Evolutionary conservation across 2,329 filamentous ascomycete genomes (phyloP).

Genomic region (Karstenula rhodostoma): DNA sequence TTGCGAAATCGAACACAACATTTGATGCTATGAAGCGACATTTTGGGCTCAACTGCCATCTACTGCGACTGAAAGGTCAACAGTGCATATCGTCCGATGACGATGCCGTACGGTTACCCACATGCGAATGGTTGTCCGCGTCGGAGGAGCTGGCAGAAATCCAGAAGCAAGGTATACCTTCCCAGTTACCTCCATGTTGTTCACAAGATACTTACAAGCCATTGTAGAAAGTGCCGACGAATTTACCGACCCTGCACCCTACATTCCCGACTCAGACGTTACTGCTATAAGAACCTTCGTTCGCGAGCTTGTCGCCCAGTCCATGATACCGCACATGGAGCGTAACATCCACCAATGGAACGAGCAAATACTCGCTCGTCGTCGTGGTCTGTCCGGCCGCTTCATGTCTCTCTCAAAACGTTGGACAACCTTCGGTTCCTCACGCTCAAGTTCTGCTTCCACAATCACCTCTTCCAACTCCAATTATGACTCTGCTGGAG

Average conservation of each 20-base stretch:
- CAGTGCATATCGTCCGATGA: slow-evolving; percentile 90
- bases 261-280: slow-evolving; percentile 91
- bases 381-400: slow-evolving; percentile 88
- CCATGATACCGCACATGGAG: slow-evolving; percentile 95
- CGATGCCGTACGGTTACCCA: slow-evolving; percentile 82
- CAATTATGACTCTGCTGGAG: slow-evolving; percentile 80
- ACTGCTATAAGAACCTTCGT: slow-evolving; percentile 88
- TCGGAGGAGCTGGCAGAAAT: slow-evolving; percentile 83
- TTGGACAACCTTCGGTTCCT: slow-evolving; percentile 82
- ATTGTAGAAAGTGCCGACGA: slow-evolving; percentile 69
- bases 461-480: slow-evolving; percentile 61
- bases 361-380: slow-evolving; percentile 90
- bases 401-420: slow-evolving; percentile 94
- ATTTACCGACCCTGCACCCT: slow-evolving; percentile 75
- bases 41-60: slow-evolving; percentile 92
- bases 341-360: slow-evolving; percentile 92
- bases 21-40: slow-evolving; percentile 99
- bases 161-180: slow-evolving; percentile 63
- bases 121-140: slow-evolving; percentile 88
- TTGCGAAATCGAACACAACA: slow-evolving; percentile 83
- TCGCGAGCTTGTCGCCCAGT: slow-evolving; percentile 94
- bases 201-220: background rate
- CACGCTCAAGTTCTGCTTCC: slow-evolving; percentile 64
- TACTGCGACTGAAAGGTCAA: slow-evolving; percentile 83
- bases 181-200: background rate